Evolutionary conservation across 495 filamentous ascomycete genomes (phyloP).

Genomic region (Neurospora sp.): DNA sequence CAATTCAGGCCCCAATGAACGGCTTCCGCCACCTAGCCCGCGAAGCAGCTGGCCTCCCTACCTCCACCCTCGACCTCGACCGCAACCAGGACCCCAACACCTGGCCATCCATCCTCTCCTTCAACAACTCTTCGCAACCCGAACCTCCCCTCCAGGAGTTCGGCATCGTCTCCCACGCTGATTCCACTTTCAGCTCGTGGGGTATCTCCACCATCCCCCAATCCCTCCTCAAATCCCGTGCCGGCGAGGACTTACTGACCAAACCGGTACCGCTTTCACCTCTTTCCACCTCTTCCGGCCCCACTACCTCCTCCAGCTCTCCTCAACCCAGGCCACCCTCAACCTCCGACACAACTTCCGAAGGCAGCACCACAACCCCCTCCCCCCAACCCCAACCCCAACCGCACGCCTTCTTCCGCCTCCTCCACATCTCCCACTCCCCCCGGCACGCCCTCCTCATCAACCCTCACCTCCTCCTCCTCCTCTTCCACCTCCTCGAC

Average conservation of each 20-base stretch:
- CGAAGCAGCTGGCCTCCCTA: neutral
- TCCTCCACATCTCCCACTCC: neutral
- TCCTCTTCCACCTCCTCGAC: neutral
- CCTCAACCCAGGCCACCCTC: too few species aligned
- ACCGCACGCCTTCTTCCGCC: neutral
- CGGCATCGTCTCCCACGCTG: neutral
- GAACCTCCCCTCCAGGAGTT: neutral
- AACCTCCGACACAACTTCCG: too few species aligned
- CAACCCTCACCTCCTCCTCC: neutral
- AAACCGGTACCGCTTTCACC: neutral
- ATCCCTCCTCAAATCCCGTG: neutral
- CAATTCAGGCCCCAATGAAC: too few species aligned
- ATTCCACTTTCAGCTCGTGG: neutral
- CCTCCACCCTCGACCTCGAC: neutral
- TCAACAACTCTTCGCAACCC: neutral
- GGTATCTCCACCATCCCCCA: neutral
- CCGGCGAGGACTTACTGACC: neutral
- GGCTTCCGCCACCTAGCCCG: neutral
- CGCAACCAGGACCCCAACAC: neutral
- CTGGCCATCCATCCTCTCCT: neutral
- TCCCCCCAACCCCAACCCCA: neutral
- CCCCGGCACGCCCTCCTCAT: neutral
- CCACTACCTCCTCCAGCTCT: neutral
- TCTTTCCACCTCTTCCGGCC: neutral
- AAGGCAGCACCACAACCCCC: neutral